phyloP scores from a whole-genome alignment of 192 early-diverging fungal genomes.

The Geosiphon pyriformis region DNA sequence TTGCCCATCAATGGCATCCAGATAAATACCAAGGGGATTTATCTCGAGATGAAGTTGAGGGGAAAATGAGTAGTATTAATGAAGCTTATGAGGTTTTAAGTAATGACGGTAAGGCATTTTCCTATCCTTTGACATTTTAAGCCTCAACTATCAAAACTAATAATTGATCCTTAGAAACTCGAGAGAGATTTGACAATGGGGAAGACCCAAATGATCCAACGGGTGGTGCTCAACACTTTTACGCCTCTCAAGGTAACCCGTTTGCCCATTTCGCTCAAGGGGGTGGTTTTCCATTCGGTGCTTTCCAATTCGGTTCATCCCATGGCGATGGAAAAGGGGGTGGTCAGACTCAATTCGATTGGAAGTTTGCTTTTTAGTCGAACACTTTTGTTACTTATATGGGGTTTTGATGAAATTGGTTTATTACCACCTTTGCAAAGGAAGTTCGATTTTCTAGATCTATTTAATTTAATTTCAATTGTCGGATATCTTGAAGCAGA shows the following conservation, averaged over 20 bases:
- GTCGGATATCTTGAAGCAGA: too few relatives aligned
- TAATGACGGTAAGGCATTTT: constrained; percentile 52
- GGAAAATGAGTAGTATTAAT: constrained; percentile 92
- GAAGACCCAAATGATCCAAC: constrained; percentile 72
- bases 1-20: constrained; percentile 85
- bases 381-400: too few relatives aligned
- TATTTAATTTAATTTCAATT: too few relatives aligned
- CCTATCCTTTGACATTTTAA: too few relatives aligned
- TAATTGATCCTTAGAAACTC: constrained; percentile 39
- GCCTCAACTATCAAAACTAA: too few relatives aligned
- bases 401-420: too few relatives aligned
- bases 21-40: constrained; percentile 77
- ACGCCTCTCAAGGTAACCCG: neutral
- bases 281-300: neutral
- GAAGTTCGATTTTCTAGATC: too few relatives aligned
- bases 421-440: too few relatives aligned
- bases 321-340: neutral
- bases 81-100: constrained; percentile 84
- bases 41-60: constrained; percentile 66
- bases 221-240: neutral
- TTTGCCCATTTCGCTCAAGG: constrained; percentile 6
- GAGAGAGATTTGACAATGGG: constrained; percentile 67
- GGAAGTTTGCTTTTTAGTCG: too few relatives aligned
- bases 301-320: neutral
- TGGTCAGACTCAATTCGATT: too few relatives aligned